Conservation (phyloP, 306 rosid genomes). For the Prunus mume region DNA sequence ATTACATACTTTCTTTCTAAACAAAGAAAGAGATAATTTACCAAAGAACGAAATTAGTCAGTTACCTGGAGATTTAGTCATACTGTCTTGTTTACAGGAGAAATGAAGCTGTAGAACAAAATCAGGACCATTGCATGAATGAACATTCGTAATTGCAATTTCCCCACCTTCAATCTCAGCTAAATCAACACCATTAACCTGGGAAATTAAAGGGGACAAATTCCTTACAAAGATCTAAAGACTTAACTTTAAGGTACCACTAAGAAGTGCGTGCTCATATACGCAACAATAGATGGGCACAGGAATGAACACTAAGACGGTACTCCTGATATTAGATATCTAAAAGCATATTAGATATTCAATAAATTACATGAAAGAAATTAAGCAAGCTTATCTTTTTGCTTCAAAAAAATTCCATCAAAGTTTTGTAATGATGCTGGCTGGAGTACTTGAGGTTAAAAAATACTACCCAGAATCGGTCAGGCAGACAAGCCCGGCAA, state of each 20-base stretch:
- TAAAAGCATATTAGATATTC: not conserved
- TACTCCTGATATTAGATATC: not conserved
- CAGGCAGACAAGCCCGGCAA: not conserved
- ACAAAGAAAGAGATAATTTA: not conserved
- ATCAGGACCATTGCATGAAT: slow-evolving; percentile 64
- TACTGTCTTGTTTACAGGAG: slow-evolving; percentile 3
- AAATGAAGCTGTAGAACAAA: slow-evolving; percentile 57
- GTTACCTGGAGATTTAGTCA: slow-evolving; percentile 23
- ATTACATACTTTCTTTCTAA: not conserved
- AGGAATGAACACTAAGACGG: not conserved
- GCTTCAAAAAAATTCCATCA: not conserved
- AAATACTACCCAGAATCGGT: not conserved
- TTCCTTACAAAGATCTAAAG: not conserved
- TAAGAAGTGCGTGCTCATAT: not conserved
- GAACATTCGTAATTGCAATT: slow-evolving; percentile 54
- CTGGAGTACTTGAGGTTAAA: not conserved
- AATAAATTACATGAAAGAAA: not conserved
- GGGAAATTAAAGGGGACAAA: slow-evolving; percentile 6
- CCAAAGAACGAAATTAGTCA: not conserved
- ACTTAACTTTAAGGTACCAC: not conserved
- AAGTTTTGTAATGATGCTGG: not conserved
- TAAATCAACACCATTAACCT: slow-evolving; percentile 55
- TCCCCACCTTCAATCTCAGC: slow-evolving; percentile 67
- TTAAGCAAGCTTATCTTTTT: not conserved
- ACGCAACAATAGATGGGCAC: not conserved